Conservation (phyloP, 2,329 filamentous ascomycete species). For the Monilinia vaccinii-corymbosi region DNA sequence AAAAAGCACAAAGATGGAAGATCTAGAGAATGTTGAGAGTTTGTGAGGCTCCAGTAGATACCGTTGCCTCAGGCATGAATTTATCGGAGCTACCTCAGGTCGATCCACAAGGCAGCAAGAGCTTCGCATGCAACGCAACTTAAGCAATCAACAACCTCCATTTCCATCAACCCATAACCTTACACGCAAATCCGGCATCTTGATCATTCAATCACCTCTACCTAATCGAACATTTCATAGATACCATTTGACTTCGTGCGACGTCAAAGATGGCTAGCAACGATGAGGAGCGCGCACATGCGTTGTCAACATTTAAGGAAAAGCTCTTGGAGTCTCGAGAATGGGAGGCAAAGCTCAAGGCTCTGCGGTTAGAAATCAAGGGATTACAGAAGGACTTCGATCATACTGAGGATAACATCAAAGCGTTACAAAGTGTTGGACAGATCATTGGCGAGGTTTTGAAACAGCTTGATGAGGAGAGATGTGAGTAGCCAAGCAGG, state of each 20-base stretch:
- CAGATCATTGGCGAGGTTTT: slow-evolving; percentile 99
- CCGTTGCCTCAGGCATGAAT: neutral
- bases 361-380: slow-evolving; percentile 90
- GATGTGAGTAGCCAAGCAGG: slow-evolving; percentile 57
- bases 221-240: neutral
- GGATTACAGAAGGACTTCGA: slow-evolving; percentile 91
- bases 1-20: neutral
- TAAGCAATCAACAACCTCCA: neutral
- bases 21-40: neutral
- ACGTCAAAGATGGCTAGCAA: slow-evolving; percentile 6
- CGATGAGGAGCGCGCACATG: slow-evolving; percentile 52
- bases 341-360: slow-evolving; percentile 97
- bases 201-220: neutral
- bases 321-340: slow-evolving; percentile 91
- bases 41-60: neutral
- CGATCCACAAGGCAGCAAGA: slow-evolving; percentile 9
- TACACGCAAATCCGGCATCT: neutral
- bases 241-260: neutral
- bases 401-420: slow-evolving; percentile 97
- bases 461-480: slow-evolving; percentile 97
- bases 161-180: slow-evolving; percentile 9
- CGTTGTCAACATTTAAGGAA: slow-evolving; percentile 67
- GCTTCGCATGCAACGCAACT: slow-evolving; percentile 10
- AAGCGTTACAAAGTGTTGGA: slow-evolving; percentile 95
- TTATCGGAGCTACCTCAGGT: neutral